phyloP scores from a whole-genome alignment of 148 eudicot species.

The Fagopyrum tataricum region DNA sequence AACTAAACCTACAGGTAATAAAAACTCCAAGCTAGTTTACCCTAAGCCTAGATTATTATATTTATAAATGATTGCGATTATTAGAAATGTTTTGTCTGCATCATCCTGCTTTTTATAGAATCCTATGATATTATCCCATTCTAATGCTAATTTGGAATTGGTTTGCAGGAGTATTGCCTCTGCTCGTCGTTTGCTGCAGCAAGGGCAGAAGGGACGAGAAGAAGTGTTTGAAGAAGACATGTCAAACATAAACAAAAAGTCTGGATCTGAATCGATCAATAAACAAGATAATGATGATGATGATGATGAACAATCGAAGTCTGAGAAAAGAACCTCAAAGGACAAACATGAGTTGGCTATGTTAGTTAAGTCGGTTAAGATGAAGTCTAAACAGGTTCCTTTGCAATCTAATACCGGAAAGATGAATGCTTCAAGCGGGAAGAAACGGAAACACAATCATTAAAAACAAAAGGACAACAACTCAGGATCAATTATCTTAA shows the following conservation, averaged over 20 bases:
- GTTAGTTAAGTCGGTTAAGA: slow-evolving; percentile 62
- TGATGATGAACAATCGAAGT: slow-evolving; percentile 14
- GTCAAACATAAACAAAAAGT: slow-evolving; percentile 3
- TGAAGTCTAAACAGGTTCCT: slow-evolving; percentile 61
- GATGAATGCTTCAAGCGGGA: not conserved
- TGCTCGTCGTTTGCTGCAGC: slow-evolving; percentile 58
- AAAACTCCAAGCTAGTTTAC: too few species aligned
- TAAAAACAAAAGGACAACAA: not conserved
- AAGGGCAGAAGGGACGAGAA: slow-evolving; percentile 30
- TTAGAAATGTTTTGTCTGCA: not conserved
- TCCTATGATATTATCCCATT: not conserved
- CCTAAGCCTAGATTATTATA: too few species aligned
- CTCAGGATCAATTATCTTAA: not conserved
- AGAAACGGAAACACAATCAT: not conserved
- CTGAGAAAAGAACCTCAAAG: slow-evolving; percentile 20
- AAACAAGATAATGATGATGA: slow-evolving; percentile 13
- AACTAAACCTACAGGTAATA: too few species aligned
- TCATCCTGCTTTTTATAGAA: too few species aligned
- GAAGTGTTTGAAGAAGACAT: slow-evolving; percentile 19
- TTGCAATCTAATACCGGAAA: slow-evolving; percentile 20
- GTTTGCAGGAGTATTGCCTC: slow-evolving; percentile 75
- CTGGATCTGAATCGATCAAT: slow-evolving; percentile 16
- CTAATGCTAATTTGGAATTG: slow-evolving; percentile 2
- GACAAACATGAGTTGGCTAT: slow-evolving; percentile 63
- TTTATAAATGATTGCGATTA: not conserved